These are phyloP conservation scores for Tulasnella sp. DNA, from an alignment of 768 basidiomycete genomes.

Conservation along the genomic window DNA sequence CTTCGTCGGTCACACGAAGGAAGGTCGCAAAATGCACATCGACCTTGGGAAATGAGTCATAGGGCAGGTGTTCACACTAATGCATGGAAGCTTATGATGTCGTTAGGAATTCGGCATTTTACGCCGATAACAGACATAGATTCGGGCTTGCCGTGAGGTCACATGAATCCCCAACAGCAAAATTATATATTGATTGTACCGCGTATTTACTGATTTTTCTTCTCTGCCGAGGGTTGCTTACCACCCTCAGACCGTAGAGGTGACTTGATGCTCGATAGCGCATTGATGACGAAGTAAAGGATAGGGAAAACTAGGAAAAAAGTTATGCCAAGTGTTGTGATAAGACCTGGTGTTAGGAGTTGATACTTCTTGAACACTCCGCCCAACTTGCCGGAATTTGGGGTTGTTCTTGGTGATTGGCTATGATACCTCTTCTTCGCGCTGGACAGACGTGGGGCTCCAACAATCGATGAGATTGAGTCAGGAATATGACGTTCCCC, in stretches of 20 bases:
- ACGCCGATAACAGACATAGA: background rate
- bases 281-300: conserved; percentile 15
- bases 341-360: conserved; percentile 17
- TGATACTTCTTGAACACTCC: conserved; percentile 18
- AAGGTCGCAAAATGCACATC: too few relatives aligned
- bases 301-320: conserved; percentile 16
- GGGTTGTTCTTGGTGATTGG: conserved; percentile 1
- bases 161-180: too few relatives aligned
- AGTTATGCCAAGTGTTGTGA: conserved; percentile 15
- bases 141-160: too few relatives aligned
- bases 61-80: background rate
- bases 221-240: conserved; percentile 9
- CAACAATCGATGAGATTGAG: background rate
- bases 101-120: background rate
- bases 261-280: conserved; percentile 15
- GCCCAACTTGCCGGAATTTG: background rate
- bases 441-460: background rate
- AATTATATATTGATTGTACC: too few relatives aligned
- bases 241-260: conserved; percentile 13
- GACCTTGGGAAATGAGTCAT: too few relatives aligned
- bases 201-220: conserved; percentile 18
- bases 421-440: background rate
- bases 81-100: background rate
- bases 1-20: too few relatives aligned
- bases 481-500: conserved; percentile 6